A percentile compares a stretch with the other conserved stretches of the same genome.
Conservation (phyloP, 1,284 basidiomycete species). For the Psilocybe mexicana region DNA sequence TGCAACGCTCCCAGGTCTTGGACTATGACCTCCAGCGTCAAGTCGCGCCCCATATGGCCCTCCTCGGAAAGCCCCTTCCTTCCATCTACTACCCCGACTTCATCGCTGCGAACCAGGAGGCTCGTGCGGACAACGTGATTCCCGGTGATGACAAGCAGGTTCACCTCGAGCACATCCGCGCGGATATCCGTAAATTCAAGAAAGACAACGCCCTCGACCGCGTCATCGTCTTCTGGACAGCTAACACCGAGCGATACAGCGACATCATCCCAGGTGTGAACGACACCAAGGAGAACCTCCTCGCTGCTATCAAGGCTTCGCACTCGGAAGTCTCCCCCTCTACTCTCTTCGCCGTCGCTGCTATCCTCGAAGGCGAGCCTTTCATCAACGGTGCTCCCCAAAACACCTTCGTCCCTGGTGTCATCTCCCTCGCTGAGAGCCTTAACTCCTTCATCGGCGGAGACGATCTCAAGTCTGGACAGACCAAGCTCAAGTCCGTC, state of each 20-base stretch:
- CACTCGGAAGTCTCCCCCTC: slow-evolving; percentile 95
- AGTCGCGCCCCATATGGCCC: slow-evolving; percentile 84
- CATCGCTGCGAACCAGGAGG: slow-evolving; percentile 97
- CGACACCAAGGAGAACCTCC: slow-evolving; percentile 90
- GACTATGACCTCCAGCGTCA: slow-evolving; percentile 98
- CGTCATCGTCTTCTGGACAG: slow-evolving; percentile 95
- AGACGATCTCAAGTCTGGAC: slow-evolving; percentile 96
- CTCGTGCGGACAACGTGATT: slow-evolving; percentile 92
- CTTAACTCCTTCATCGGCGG: slow-evolving; percentile 94
- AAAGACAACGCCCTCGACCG: slow-evolving; percentile 80
- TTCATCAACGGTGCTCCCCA: slow-evolving; percentile 99
- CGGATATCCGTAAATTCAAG: slow-evolving; percentile 96
- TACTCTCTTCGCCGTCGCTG: slow-evolving; percentile 93
- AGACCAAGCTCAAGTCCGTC: slow-evolving; percentile 94
- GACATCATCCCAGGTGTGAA: slow-evolving; percentile 94
- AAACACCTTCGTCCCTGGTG: slow-evolving; percentile 98
- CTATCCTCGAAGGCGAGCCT: slow-evolving; percentile 93
- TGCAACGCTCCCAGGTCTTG: slow-evolving; percentile 92
- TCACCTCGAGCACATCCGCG: slow-evolving; percentile 91
- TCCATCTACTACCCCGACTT: slow-evolving; percentile 96
- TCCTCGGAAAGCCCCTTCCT: slow-evolving; percentile 84
- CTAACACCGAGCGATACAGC: slow-evolving; percentile 98
- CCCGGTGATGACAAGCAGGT: slow-evolving; percentile 85
- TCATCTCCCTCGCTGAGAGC: slow-evolving; percentile 90
- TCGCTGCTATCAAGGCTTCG: slow-evolving; percentile 80